These are phyloP conservation scores for Puccinia novopanici DNA, from an alignment of 1,284 basidiomycete species.

Conservation along the genomic window DNA sequence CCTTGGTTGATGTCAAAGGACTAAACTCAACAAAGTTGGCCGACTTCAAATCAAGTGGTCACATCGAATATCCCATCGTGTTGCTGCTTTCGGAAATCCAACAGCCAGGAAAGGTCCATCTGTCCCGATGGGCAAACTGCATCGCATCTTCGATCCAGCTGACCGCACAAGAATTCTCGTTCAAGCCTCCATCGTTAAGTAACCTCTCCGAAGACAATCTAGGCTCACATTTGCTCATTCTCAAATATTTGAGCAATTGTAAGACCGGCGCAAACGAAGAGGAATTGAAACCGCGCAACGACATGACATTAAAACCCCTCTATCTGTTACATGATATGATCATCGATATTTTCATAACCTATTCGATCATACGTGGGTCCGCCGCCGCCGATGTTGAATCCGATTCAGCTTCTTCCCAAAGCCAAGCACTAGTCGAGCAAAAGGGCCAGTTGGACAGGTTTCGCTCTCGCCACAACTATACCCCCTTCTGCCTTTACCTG, in stretches of 20 bases:
- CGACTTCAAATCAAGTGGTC: conserved; percentile 16
- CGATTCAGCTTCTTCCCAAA: background rate
- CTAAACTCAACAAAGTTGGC: too few species aligned
- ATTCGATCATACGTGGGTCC: conserved; percentile 2
- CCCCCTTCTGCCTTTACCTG: background rate
- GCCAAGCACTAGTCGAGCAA: conserved; percentile 4
- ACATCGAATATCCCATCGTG: background rate
- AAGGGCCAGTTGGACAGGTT: background rate
- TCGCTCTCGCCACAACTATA: conserved; percentile 9
- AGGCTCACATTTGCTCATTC: conserved; percentile 4
- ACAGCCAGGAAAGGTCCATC: background rate
- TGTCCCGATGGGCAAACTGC: conserved; percentile 9
- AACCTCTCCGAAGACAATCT: too few species aligned
- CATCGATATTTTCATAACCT: conserved; percentile 15
- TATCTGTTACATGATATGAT: conserved; percentile 12
- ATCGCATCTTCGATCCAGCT: conserved; percentile 5
- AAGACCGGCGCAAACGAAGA: conserved; percentile 15
- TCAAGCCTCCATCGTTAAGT: conserved; percentile 11
- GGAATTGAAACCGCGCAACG: background rate
- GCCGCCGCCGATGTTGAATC: conserved; percentile 3
- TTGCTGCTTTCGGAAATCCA: conserved; percentile 19
- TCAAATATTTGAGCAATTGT: too few species aligned
- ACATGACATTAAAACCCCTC: conserved; percentile 7
- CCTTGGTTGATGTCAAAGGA: too few species aligned
- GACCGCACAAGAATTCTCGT: too few species aligned